Evolutionary conservation across 768 basidiomycete species (phyloP), one percentile per base, ranked within the genome.

Genomic region (Mycena chlorophos): DNA sequence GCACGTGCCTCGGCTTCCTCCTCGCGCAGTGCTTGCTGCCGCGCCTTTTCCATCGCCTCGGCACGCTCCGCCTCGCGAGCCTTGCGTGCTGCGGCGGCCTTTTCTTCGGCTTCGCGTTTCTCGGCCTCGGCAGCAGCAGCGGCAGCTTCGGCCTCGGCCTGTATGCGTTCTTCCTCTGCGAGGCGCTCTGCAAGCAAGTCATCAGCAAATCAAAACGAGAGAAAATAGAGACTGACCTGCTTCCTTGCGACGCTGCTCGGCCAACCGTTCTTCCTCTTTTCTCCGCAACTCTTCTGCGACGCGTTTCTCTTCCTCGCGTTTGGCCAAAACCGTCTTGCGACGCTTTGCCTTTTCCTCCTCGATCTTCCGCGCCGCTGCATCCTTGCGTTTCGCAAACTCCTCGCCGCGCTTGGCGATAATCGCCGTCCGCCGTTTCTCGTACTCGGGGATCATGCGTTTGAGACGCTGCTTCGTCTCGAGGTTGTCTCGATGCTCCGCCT

Each of bases 301-400:
- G 0, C 52, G 66, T 37, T 74, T 72, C 70, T 88, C 79, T 67
- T 84, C 87, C 65, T 82, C 86, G 60, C 84, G 73, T 55, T 76
- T 74, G 60, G 84, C 82, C 26, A 87, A 55, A 39, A 91, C 71
- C 14, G 73, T 72, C 57, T 78, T 78, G 56, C 77, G 77, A 61
- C 87, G 77, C 78, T 86, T 88, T 45, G 80, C 79, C 78, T 94
- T 95, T 76, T 95, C 94, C 66, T 90, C 86, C 56, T 84, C 86
- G 51, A 94, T 84, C 79, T 87, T 93, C 69, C 72, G 76, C 61
- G 72, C 64, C 2, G 93, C 88, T 23, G 70, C 72, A 42, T 78
- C 82, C 60, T 78, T 70, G 65, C 75, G 82, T 70, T 77, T 78
- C 48, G 81, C 74, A 65, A 85, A 90, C 68, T 92, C 90, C 29